phyloP scores from a whole-genome alignment of 2,329 filamentous ascomycete genomes.

The Exserohilum turcica region DNA sequence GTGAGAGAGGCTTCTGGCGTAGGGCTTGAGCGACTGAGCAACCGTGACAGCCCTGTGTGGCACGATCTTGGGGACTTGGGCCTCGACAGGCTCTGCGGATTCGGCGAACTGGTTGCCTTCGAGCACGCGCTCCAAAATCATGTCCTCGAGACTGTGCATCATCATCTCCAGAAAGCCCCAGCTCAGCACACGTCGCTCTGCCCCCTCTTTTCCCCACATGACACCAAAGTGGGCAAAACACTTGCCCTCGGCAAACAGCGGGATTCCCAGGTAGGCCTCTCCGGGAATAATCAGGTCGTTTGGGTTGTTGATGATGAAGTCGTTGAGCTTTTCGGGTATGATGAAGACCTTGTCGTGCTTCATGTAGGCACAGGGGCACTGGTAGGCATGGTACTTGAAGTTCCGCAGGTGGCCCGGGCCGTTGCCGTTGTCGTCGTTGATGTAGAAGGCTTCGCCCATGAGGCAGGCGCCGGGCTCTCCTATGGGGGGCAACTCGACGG shows the following conservation, averaged over 20 bases:
- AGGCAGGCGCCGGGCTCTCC: constrained; percentile 66
- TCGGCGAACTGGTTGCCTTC: constrained; percentile 56
- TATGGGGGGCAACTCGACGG: constrained; percentile 65
- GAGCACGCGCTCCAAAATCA: constrained; percentile 64
- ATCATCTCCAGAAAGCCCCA: constrained; percentile 73
- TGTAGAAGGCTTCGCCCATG: constrained; percentile 69
- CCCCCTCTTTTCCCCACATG: constrained; percentile 70
- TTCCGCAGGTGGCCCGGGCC: constrained; percentile 59
- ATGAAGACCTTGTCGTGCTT: constrained; percentile 73
- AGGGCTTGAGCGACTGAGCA: constrained; percentile 70
- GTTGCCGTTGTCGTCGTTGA: constrained; percentile 63
- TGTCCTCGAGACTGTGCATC: constrained; percentile 70
- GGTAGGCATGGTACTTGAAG: constrained; percentile 68
- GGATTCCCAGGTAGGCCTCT: constrained; percentile 70
- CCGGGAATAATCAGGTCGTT: constrained; percentile 65
- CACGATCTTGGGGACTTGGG: constrained; percentile 52
- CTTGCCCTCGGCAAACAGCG: constrained; percentile 67
- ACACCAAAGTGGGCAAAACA: constrained; percentile 73
- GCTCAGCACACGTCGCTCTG: constrained; percentile 59
- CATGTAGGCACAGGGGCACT: constrained; percentile 71
- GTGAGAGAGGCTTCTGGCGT: constrained; percentile 73
- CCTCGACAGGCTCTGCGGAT: constrained; percentile 27
- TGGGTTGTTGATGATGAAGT: constrained; percentile 65
- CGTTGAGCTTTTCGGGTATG: constrained; percentile 65
- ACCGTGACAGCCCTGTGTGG: constrained; percentile 62